Percentiles rank a stretch among this genome's conserved stretches.
Conservation (phyloP, 2,329 filamentous ascomycete genomes). For the Fonsecaea erecta region DNA sequence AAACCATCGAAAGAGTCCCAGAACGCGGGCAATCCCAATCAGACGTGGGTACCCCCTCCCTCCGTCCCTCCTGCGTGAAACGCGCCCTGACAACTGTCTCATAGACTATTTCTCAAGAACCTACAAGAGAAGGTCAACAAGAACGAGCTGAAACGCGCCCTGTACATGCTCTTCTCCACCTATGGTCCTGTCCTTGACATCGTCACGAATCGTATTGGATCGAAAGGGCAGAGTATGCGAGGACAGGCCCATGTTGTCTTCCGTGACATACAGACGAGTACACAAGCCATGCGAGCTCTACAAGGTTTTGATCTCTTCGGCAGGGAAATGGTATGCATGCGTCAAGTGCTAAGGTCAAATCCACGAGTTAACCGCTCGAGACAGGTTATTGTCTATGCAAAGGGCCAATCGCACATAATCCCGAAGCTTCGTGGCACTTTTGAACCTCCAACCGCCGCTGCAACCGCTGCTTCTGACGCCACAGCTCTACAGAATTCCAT, state of each 20-base stretch:
- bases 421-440: constrained; percentile 92
- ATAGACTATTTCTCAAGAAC: constrained; percentile 85
- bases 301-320: constrained; percentile 88
- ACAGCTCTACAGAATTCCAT: constrained; percentile 80
- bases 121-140: constrained; percentile 91
- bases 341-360: constrained; percentile 19
- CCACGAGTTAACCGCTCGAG: constrained; percentile 9
- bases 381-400: constrained; percentile 89
- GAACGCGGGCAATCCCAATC: constrained; percentile 68
- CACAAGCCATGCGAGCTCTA: constrained; percentile 87
- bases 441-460: constrained; percentile 64
- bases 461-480: constrained; percentile 64
- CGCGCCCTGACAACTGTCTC: constrained; percentile 35
- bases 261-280: constrained; percentile 86
- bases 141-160: constrained; percentile 77
- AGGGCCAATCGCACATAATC: constrained; percentile 83
- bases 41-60: constrained; percentile 64
- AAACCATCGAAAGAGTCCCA: constrained; percentile 28
- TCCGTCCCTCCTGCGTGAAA: constrained; percentile 20
- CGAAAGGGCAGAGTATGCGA: constrained; percentile 90
- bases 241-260: constrained; percentile 95
- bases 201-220: constrained; percentile 60
- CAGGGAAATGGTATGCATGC: constrained; percentile 66
- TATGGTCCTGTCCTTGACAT: constrained; percentile 93
- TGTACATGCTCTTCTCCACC: constrained; percentile 93